Percentiles rank a stretch among this genome's conserved stretches.
phyloP scores from a whole-genome alignment of 1,284 basidiomycete genomes.

The Sanghuangporus weigelae region DNA sequence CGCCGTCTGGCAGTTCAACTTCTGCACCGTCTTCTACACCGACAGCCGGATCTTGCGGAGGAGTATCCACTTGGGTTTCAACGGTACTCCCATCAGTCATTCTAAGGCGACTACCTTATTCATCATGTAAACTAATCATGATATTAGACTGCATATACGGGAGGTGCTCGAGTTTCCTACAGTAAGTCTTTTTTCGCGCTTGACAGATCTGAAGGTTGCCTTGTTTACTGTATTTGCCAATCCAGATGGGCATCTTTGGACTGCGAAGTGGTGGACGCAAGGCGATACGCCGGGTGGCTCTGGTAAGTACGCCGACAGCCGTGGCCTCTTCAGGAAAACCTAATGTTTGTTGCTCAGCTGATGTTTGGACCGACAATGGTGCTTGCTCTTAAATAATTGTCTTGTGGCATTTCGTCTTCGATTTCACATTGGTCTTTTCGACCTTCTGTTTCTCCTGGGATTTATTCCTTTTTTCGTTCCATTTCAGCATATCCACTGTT shows the following conservation, averaged over 20 bases:
- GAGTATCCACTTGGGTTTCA: conserved; percentile 48
- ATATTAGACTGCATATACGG: conserved; percentile 40
- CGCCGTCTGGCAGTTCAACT: conserved; percentile 20
- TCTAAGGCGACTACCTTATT: neutral
- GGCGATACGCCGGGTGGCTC: conserved; percentile 47
- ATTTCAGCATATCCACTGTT: too few species aligned
- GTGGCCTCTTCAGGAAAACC: neutral
- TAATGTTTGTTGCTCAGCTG: conserved; percentile 23
- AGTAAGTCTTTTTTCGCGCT: conserved; percentile 30
- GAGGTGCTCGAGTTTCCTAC: conserved; percentile 44
- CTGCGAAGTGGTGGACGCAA: conserved; percentile 54
- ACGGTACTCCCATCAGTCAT: conserved; percentile 26
- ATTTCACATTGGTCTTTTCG: neutral
- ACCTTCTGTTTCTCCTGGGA: neutral
- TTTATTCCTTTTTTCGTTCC: too few species aligned
- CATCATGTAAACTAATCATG: neutral
- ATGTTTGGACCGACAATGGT: conserved; percentile 33
- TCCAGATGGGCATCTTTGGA: conserved; percentile 40
- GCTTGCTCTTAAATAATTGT: conserved; percentile 22
- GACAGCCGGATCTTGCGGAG: conserved; percentile 32
- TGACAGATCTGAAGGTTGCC: neutral
- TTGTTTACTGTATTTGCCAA: neutral
- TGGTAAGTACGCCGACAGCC: neutral
- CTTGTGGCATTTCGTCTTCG: neutral
- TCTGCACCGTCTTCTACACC: conserved; percentile 23